Conservation (phyloP, 177 flowering plant genomes). For the Tripterygium wilfordii region DNA sequence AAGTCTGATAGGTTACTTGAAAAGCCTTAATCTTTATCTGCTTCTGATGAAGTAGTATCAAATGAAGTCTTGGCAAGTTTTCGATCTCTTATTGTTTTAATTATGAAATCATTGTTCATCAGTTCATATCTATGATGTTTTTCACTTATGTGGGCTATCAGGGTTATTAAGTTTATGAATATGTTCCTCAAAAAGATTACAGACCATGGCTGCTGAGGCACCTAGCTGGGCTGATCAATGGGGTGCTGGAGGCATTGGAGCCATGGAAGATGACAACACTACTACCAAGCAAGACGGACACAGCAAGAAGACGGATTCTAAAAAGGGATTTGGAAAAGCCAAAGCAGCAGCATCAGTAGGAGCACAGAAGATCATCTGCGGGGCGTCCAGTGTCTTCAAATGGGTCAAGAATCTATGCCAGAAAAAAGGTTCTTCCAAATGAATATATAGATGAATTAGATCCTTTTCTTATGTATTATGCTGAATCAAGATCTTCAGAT, state of each 20-base stretch:
- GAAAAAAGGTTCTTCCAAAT: slow-evolving; percentile 24
- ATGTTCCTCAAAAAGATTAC: background rate
- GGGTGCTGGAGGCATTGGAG: slow-evolving; percentile 71
- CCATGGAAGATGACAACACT: slow-evolving; percentile 32
- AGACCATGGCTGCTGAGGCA: slow-evolving; percentile 44
- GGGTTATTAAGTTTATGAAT: background rate
- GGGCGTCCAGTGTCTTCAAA: slow-evolving; percentile 40
- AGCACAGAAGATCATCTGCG: slow-evolving; percentile 46
- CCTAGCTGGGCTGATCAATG: slow-evolving; percentile 92
- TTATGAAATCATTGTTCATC: too few relatives aligned
- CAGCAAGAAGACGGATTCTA: slow-evolving; percentile 23
- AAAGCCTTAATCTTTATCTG: too few relatives aligned
- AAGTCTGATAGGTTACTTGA: too few relatives aligned
- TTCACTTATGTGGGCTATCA: too few relatives aligned
- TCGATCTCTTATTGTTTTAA: too few relatives aligned
- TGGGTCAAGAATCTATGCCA: slow-evolving; percentile 53
- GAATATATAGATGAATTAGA: background rate
- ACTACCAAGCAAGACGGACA: slow-evolving; percentile 14
- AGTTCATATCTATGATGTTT: too few relatives aligned
- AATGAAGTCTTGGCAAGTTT: too few relatives aligned
- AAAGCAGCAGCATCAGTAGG: slow-evolving; percentile 39
- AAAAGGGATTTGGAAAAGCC: slow-evolving; percentile 38
- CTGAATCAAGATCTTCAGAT: too few relatives aligned
- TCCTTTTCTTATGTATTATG: background rate
- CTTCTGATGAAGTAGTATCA: too few relatives aligned